A percentile compares a stretch with the other conserved stretches of the same genome.
phyloP scores from a whole-genome alignment of 176 grass and related monocot species.

The Oryza australiensis region DNA sequence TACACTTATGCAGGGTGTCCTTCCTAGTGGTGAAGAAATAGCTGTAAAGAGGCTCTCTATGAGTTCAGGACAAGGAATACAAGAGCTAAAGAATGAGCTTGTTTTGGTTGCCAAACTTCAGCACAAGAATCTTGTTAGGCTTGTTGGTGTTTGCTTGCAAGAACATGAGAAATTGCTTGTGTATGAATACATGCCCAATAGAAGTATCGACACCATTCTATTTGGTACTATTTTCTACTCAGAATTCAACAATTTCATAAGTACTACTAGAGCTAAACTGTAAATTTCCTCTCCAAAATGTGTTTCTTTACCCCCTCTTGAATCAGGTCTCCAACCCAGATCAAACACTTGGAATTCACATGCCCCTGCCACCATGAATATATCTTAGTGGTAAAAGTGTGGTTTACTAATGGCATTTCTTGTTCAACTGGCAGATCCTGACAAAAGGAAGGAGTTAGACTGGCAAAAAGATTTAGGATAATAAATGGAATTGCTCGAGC shows the following conservation, averaged over 20 bases:
- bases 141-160: constrained; percentile 48
- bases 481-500: constrained; percentile 57
- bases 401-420: background rate
- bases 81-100: constrained; percentile 48
- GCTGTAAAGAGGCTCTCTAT: constrained; percentile 43
- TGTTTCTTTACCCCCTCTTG: background rate
- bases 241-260: background rate
- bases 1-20: constrained; percentile 28
- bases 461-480: constrained; percentile 45
- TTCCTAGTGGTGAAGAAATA: constrained; percentile 44
- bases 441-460: constrained; percentile 32
- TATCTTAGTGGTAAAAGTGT: background rate
- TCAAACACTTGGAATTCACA: background rate
- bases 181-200: constrained; percentile 55
- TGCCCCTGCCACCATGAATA: background rate
- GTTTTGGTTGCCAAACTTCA: constrained; percentile 53
- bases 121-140: constrained; percentile 48
- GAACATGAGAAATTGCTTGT: constrained; percentile 45
- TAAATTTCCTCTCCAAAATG: background rate
- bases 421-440: constrained; percentile 40
- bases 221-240: constrained; percentile 25
- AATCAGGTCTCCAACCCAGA: background rate
- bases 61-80: constrained; percentile 37
- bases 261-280: background rate
- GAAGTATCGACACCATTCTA: constrained; percentile 46